Conservation (phyloP, 225 moss, liverwort and hornwort genomes). For the Sphagnum contortum region DNA sequence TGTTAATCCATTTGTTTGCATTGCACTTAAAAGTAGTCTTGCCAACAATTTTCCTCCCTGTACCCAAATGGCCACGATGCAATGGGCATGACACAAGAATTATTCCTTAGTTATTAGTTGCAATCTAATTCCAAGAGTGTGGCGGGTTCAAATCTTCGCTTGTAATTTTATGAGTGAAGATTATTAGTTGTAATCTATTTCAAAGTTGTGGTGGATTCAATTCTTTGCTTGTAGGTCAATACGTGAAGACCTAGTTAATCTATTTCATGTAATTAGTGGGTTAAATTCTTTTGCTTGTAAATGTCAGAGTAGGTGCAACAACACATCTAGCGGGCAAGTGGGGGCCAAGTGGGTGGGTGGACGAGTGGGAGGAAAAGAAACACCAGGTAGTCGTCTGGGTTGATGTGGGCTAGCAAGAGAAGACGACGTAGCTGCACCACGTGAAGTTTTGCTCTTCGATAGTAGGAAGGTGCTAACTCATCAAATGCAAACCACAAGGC, state of each 20-base stretch:
- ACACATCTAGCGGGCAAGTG: not conserved
- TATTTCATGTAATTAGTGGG: no score
- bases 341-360: no score
- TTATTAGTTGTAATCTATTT: no score
- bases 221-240: no score
- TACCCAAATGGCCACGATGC: not conserved
- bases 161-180: no score
- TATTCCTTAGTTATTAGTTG: not conserved
- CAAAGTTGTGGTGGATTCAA: no score
- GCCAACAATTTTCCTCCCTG: conserved; percentile 27
- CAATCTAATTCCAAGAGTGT: no score
- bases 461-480: conserved; percentile 37
- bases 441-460: conserved; percentile 32
- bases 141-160: no score
- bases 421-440: conserved; percentile 33
- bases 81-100: not conserved
- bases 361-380: not conserved
- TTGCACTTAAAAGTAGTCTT: conserved; percentile 13
- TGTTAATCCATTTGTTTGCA: conserved; percentile 24
- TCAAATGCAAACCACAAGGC: conserved; percentile 41
- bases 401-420: conserved; percentile 28
- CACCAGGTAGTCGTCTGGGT: conserved; percentile 42
- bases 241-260: no score
- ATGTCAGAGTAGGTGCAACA: not conserved
- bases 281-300: not conserved